A percentile compares a stretch with the other conserved stretches of the same genome.
Evolutionary conservation across 139 green algal genomes (phyloP).

Genomic region (Chlorella sorokiniana): DNA sequence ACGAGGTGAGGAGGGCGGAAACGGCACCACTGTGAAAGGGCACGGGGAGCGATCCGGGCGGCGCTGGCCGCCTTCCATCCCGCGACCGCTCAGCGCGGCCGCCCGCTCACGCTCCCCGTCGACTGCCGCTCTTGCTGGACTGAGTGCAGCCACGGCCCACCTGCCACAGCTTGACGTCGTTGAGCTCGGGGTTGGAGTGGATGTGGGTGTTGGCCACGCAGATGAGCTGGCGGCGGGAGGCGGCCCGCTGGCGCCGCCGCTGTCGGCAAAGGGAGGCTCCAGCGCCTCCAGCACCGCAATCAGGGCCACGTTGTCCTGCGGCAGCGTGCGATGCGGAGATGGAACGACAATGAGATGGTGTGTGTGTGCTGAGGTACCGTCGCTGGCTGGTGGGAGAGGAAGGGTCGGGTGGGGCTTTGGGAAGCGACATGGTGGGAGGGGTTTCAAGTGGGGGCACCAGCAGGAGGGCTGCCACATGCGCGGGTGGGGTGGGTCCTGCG

Average conservation of each 20-base stretch:
- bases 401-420: too few species aligned
- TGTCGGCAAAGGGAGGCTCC: constrained; percentile 62
- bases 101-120: background rate
- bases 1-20: background rate
- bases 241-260: background rate
- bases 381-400: too few species aligned
- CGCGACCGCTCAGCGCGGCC: background rate
- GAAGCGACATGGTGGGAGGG: too few species aligned
- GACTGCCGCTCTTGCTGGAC: background rate
- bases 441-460: too few species aligned
- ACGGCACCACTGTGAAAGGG: too few species aligned
- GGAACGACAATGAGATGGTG: background rate
- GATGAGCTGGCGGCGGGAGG: constrained; percentile 80
- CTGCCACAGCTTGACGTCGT: constrained; percentile 99
- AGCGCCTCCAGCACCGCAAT: constrained; percentile 95
- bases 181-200: constrained; percentile 96
- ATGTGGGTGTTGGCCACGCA: constrained; percentile 99
- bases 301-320: constrained; percentile 94
- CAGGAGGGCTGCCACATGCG: too few species aligned
- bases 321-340: background rate
- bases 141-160: constrained; percentile 5
- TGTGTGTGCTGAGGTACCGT: too few species aligned
- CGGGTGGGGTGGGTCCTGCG: too few species aligned
- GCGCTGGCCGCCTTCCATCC: too few species aligned
- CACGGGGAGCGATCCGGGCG: too few species aligned